Evolutionary conservation across 768 basidiomycete genomes (phyloP).

Genomic region (Harrya chromipes): DNA sequence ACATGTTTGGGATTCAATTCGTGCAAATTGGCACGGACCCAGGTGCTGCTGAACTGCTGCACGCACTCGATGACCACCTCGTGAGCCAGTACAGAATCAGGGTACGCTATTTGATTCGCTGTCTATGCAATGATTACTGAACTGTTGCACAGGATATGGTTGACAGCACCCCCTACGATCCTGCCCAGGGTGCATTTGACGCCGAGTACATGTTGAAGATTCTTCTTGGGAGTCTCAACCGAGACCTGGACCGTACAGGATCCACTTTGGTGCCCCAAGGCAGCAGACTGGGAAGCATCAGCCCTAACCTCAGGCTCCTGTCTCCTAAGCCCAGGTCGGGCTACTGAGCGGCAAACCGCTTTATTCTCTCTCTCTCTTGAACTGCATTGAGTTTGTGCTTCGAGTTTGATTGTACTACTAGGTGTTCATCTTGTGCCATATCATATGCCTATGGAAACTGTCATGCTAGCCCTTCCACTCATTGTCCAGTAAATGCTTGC

Average conservation of each 20-base stretch:
- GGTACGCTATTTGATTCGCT: conserved; percentile 8
- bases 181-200: conserved; percentile 28
- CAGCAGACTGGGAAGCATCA: conserved; percentile 7
- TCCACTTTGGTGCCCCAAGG: conserved; percentile 9
- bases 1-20: conserved; percentile 45
- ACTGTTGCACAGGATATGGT: conserved; percentile 39
- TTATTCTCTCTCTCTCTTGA: too few species aligned
- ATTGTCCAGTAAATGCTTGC: too few species aligned
- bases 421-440: too few species aligned
- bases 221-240: conserved; percentile 26
- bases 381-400: too few species aligned
- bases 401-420: too few species aligned
- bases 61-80: conserved; percentile 40
- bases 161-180: conserved; percentile 42
- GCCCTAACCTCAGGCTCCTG: conserved; percentile 12
- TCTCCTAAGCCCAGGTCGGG: conserved; percentile 4
- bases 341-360: conserved; percentile 3
- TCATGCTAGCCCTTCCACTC: too few species aligned
- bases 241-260: conserved; percentile 15
- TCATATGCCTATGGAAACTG: too few species aligned
- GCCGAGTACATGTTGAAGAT: conserved; percentile 37
- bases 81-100: conserved; percentile 30
- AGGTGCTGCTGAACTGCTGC: conserved; percentile 38
- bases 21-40: conserved; percentile 43
- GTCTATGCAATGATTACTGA: not conserved